Base-by-base conservation (phyloP, 805 yeast species). In the Teunomyces funiuensis region DNA sequence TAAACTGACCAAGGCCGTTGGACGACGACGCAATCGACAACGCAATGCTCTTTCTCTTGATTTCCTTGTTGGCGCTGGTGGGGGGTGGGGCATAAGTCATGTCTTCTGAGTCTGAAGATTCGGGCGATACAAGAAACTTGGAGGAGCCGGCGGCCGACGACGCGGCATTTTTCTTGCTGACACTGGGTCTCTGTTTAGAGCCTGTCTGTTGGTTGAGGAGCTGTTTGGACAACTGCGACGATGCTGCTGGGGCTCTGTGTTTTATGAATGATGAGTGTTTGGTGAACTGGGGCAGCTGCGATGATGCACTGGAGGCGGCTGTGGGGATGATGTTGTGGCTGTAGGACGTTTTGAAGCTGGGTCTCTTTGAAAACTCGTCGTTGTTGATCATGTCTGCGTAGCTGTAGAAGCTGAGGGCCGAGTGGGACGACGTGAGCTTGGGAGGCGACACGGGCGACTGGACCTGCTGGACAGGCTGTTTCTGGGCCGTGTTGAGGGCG, bases 321-420 rank as follows among this genome's bases (percentile, higher is more conserved):
- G 34, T 31, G 19, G 34, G 69, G 9, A 63, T 52, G 23, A 60
- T 52, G 27, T 67, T 63, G 46, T 68, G 65, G 38, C 64, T 54
- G 49, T 58, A 57, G 25, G 67, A 61, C 34, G 67, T 69, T 43
- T 71, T 70, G 49, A 72, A 61, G 19, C 66, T 74, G 6, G 89
- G 89, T 61, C 88, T 74, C 60, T 85, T 76, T 40, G 79, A 72
- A 39, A 61, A 70, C 53, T 82, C 85, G 60, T 84, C 91, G 51
- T 78, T 80, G 48, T 71, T 77, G 45, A 85, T 74, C 77, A 87
- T 76, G 52, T 87, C 96, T 3, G 91, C 95, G 60, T 84, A 87
- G 2, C 89, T 82, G 55, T 80, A 83, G 57, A 86, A 86, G 28
- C 74, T 69, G 15, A 74, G 61, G 2, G 69, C 57, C 4, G 72